A percentile compares a stretch with the other conserved stretches of the same genome.
Evolutionary conservation across 352 stramenopile genomes (phyloP).

Genomic region (Pythium inflatum): DNA sequence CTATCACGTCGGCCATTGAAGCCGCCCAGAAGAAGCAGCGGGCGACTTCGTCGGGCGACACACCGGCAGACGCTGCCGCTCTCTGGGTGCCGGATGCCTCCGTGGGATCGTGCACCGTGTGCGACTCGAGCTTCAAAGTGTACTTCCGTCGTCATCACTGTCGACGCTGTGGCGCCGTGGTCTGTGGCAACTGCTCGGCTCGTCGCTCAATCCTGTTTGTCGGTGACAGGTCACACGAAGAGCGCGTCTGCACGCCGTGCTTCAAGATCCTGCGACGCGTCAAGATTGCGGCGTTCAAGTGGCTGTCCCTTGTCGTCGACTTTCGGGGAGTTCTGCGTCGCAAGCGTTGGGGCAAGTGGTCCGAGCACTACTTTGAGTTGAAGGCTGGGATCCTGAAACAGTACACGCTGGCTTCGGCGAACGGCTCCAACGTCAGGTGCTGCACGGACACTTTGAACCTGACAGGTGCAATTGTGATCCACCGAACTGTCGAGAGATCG

Average conservation of each 20-base stretch:
- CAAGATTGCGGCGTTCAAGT: slow-evolving; percentile 64
- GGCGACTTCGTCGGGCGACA: slow-evolving; percentile 33
- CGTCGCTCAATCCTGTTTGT: slow-evolving; percentile 73
- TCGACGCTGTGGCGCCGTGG: slow-evolving; percentile 73
- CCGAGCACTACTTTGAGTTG: slow-evolving; percentile 82
- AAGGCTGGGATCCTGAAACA: slow-evolving; percentile 77
- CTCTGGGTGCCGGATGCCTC: slow-evolving; percentile 80
- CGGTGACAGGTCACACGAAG: slow-evolving; percentile 58
- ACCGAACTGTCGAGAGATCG: slow-evolving; percentile 65
- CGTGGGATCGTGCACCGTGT: slow-evolving; percentile 71
- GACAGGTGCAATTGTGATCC: slow-evolving; percentile 80
- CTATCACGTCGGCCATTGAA: slow-evolving; percentile 56
- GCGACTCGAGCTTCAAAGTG: slow-evolving; percentile 64
- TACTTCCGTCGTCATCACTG: slow-evolving; percentile 85
- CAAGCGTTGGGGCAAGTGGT: slow-evolving; percentile 80
- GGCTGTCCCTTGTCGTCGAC: slow-evolving; percentile 71
- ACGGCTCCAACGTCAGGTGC: slow-evolving; percentile 23
- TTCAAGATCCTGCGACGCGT: slow-evolving; percentile 71
- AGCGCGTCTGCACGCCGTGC: slow-evolving; percentile 76
- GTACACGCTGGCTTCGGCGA: slow-evolving; percentile 63
- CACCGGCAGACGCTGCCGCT: slow-evolving; percentile 61
- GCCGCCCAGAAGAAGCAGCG: slow-evolving; percentile 49
- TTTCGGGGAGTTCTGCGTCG: slow-evolving; percentile 73
- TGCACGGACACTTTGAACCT: slow-evolving; percentile 74
- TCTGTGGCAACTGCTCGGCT: slow-evolving; percentile 79